Percentiles rank a stretch among this genome's conserved stretches.
Evolutionary conservation across 495 filamentous ascomycete genomes (phyloP).

Genomic region (Podospora fimiseda): DNA sequence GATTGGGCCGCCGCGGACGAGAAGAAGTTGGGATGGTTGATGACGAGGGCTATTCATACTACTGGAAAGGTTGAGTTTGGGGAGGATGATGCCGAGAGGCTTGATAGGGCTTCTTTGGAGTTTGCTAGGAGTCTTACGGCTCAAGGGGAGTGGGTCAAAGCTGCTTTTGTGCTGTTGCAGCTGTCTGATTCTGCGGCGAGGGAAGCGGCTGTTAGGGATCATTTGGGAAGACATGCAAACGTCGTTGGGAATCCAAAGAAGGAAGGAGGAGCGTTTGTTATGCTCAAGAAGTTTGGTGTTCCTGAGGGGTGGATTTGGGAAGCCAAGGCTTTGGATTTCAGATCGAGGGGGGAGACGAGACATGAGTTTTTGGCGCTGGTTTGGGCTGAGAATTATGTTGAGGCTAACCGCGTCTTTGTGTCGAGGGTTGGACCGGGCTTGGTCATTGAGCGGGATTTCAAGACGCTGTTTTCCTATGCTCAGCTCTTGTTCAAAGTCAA

Average conservation of each 20-base stretch:
- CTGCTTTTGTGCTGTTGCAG: conserved; percentile 71
- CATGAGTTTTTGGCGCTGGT: conserved; percentile 71
- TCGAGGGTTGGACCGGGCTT: conserved; percentile 68
- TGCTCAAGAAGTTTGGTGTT: conserved; percentile 53
- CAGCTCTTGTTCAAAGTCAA: conserved; percentile 63
- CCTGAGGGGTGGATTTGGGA: conserved; percentile 76
- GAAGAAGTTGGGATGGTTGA: conserved; percentile 81
- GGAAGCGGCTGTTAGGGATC: conserved; percentile 58
- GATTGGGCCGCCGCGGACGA: conserved; percentile 63
- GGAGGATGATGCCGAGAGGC: conserved; percentile 41
- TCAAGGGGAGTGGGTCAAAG: conserved; percentile 59
- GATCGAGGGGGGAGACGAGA: conserved; percentile 53
- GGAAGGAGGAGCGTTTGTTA: conserved; percentile 9
- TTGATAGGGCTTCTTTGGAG: conserved; percentile 59
- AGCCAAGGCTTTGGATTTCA: conserved; percentile 76
- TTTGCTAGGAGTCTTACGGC: conserved; percentile 68
- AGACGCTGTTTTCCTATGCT: conserved; percentile 41
- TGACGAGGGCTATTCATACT: conserved; percentile 52
- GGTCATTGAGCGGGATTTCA: conserved; percentile 71
- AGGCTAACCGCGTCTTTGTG: conserved; percentile 78
- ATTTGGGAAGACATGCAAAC: conserved; percentile 61
- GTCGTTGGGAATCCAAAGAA: conserved; percentile 32
- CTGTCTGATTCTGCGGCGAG: conserved; percentile 58
- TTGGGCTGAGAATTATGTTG: conserved; percentile 63
- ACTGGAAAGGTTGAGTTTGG: conserved; percentile 38